phyloP scores from a whole-genome alignment of 2,329 filamentous ascomycete genomes.

The Phyllosticta citriasiana region DNA sequence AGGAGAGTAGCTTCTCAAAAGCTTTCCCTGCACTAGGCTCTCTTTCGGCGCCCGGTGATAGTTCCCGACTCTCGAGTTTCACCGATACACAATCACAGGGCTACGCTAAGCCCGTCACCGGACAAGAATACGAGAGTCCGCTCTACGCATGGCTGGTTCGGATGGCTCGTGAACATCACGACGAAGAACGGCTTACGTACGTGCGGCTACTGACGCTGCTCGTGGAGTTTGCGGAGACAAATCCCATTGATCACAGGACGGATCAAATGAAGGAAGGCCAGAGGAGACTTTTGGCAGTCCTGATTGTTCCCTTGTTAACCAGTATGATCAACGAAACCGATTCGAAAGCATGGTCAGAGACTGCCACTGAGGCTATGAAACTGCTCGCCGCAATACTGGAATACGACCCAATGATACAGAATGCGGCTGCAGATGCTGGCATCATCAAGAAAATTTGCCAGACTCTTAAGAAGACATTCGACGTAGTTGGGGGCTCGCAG shows the following conservation, averaged over 20 bases:
- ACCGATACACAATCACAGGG: constrained; percentile 19
- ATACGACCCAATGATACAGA: constrained; percentile 70
- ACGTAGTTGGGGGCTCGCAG: constrained; percentile 35
- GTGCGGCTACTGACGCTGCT: constrained; percentile 28
- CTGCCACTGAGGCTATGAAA: constrained; percentile 49
- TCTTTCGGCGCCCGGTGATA: constrained; percentile 10
- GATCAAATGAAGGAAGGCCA: constrained; percentile 26
- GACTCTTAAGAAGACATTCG: constrained; percentile 57
- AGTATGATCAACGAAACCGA: constrained; percentile 33
- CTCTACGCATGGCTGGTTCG: constrained; percentile 40
- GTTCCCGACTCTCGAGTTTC: constrained; percentile 21
- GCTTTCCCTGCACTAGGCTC: constrained; percentile 35
- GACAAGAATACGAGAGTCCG: constrained; percentile 36
- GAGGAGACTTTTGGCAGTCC: constrained; percentile 33
- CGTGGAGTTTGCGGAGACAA: constrained; percentile 21
- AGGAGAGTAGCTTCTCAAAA: constrained; percentile 29
- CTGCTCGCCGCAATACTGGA: constrained; percentile 70
- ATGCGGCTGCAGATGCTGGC: constrained; percentile 63
- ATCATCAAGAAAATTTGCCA: constrained; percentile 53
- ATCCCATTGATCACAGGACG: constrained; percentile 25
- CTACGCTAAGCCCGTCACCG: constrained; percentile 20
- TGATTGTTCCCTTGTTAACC: constrained; percentile 39
- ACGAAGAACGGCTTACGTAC: constrained; percentile 31
- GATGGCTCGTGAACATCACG: constrained; percentile 32
- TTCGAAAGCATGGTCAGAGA: constrained; percentile 14